Percentiles rank a stretch among this genome's conserved stretches.
Evolutionary conservation across 306 rosid species (phyloP).

Genomic region (Trifolium fragiferum): DNA sequence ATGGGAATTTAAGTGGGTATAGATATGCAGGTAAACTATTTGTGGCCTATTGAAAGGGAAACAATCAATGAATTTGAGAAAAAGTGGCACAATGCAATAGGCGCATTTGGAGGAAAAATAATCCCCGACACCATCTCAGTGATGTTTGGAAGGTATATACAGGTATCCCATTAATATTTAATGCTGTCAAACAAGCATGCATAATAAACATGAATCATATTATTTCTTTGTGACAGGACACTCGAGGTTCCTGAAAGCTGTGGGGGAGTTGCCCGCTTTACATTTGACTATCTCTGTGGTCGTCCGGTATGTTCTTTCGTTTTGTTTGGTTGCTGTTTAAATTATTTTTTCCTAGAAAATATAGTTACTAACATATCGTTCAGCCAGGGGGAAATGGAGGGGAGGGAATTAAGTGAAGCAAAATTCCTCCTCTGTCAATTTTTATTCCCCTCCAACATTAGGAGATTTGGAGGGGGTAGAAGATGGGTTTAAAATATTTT

Average conservation of each 20-base stretch:
- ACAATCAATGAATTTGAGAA: constrained; percentile 64
- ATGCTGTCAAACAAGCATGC: constrained; percentile 29
- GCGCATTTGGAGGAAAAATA: constrained; percentile 60
- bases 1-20: constrained; percentile 33
- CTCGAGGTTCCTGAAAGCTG: constrained; percentile 87
- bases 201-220: constrained; percentile 17
- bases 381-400: background rate
- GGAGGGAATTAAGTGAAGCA: background rate
- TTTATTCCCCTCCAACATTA: background rate
- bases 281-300: constrained; percentile 90
- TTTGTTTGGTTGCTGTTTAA: constrained; percentile 20
- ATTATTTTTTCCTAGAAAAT: constrained; percentile 12
- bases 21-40: constrained; percentile 69
- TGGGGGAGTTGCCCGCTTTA: constrained; percentile 80
- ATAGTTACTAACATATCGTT: background rate
- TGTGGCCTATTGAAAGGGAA: constrained; percentile 71
- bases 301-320: constrained; percentile 69
- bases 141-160: constrained; percentile 84
- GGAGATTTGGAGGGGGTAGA: background rate
- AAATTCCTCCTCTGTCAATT: background rate
- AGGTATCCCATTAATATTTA: constrained; percentile 38
- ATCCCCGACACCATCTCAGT: constrained; percentile 63
- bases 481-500: background rate
- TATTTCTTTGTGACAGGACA: constrained; percentile 54
- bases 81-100: constrained; percentile 71